These are phyloP conservation scores for Lasiodiplodia sp. DNA, from an alignment of 2,329 filamentous ascomycete species.

Conservation along the genomic window DNA sequence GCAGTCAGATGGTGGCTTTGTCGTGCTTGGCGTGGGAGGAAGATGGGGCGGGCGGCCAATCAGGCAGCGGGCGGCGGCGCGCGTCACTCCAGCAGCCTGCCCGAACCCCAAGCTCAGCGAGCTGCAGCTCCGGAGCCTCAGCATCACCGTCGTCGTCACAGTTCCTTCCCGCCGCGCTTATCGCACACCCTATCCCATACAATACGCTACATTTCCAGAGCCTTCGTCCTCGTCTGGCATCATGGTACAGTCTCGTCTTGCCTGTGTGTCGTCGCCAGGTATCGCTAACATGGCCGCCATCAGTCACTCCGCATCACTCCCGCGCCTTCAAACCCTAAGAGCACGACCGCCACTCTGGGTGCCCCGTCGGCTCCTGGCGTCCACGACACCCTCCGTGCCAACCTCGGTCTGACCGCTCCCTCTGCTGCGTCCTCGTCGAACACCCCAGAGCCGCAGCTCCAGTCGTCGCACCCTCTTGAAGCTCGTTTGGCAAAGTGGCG, in stretches of 20 bases:
- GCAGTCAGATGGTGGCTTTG: not conserved
- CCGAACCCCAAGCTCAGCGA: slow-evolving; percentile 22
- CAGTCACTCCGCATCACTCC: slow-evolving; percentile 84
- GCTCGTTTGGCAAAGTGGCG: slow-evolving; percentile 89
- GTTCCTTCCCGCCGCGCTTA: not conserved
- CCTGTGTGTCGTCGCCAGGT: not conserved
- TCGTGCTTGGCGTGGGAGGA: not conserved
- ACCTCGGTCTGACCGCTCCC: slow-evolving; percentile 66
- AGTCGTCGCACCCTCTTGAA: slow-evolving; percentile 87
- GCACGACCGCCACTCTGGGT: slow-evolving; percentile 61
- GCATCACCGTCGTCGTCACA: slow-evolving; percentile 20
- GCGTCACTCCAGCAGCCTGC: slow-evolving; percentile 28
- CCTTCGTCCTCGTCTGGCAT: not conserved
- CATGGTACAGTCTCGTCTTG: slow-evolving; percentile 12
- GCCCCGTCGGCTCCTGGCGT: slow-evolving; percentile 93
- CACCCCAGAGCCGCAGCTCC: slow-evolving; percentile 47
- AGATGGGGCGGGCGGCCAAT: slow-evolving; percentile 12
- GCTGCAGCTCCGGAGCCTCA: slow-evolving; percentile 30
- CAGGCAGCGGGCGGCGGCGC: slow-evolving; percentile 21
- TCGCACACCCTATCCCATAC: not conserved
- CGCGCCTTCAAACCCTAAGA: slow-evolving; percentile 65
- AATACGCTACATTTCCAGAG: not conserved
- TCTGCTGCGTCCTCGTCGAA: slow-evolving; percentile 44
- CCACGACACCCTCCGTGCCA: slow-evolving; percentile 89
- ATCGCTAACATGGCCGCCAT: slow-evolving; percentile 14